Evolutionary conservation across 306 rosid genomes (phyloP).

Genomic region (Vigna trinervia): DNA sequence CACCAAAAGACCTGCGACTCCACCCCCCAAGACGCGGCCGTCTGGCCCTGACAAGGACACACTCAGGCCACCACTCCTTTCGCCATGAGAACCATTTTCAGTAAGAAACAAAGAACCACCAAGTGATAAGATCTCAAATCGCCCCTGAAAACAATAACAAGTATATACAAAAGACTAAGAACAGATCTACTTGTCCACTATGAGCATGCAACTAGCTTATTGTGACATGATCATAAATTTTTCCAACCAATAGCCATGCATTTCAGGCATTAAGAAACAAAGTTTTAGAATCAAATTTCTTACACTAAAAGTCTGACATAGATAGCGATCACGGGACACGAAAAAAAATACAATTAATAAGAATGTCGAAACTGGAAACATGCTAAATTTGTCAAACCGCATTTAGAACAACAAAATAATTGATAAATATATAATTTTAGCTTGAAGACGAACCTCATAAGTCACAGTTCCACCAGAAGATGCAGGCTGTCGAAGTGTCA

Average conservation of each 20-base stretch:
- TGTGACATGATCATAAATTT: background rate
- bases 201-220: background rate
- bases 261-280: background rate
- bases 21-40: constrained; percentile 78
- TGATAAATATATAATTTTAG: constrained; percentile 3
- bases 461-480: constrained; percentile 82
- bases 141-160: constrained; percentile 62
- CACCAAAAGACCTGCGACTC: constrained; percentile 67
- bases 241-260: no score
- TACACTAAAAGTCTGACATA: background rate
- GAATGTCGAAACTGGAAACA: background rate
- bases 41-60: constrained; percentile 77
- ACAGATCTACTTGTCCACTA: background rate
- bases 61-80: constrained; percentile 67
- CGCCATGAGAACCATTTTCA: constrained; percentile 55
- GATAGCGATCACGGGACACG: background rate
- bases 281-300: background rate
- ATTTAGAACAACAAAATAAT: constrained; percentile 8
- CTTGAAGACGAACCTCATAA: constrained; percentile 67
- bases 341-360: background rate
- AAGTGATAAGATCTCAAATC: constrained; percentile 76
- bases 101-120: constrained; percentile 64
- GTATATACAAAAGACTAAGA: constrained; percentile 13
- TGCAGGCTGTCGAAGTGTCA: constrained; percentile 71
- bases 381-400: background rate